Evolutionary conservation across 2,329 filamentous ascomycete genomes (phyloP).

Genomic region (Lachnellula willkommii): DNA sequence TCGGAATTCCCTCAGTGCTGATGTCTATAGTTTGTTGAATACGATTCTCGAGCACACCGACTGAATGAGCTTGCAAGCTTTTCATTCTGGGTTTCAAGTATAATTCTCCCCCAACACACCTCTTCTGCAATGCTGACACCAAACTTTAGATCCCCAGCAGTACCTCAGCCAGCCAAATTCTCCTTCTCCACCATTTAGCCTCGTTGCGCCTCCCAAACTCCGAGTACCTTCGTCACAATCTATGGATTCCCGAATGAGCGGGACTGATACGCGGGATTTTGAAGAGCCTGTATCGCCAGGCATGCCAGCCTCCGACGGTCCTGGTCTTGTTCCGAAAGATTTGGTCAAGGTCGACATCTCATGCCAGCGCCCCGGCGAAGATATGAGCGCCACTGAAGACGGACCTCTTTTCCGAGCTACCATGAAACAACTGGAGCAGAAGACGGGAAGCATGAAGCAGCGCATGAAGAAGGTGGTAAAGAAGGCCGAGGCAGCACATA

Average conservation of each 20-base stretch:
- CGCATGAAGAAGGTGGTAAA: slow-evolving; percentile 97
- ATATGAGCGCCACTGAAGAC: slow-evolving; percentile 80
- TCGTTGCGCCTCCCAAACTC: slow-evolving; percentile 68
- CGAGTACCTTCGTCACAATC: slow-evolving; percentile 84
- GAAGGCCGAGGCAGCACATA: slow-evolving; percentile 82
- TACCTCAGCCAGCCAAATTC: slow-evolving; percentile 55
- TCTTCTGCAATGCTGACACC: slow-evolving; percentile 17
- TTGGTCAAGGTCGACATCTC: slow-evolving; percentile 79
- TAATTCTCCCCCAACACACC: slow-evolving; percentile 27
- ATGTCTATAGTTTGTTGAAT: slow-evolving; percentile 75
- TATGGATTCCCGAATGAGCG: slow-evolving; percentile 74
- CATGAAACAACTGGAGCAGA: slow-evolving; percentile 93
- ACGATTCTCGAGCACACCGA: slow-evolving; percentile 86
- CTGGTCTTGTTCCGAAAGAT: slow-evolving; percentile 19
- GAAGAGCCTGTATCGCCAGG: slow-evolving; percentile 56
- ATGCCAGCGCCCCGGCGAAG: slow-evolving; percentile 78
- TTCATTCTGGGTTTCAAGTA: slow-evolving; percentile 90
- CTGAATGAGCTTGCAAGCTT: slow-evolving; percentile 86
- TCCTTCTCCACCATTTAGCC: slow-evolving; percentile 66
- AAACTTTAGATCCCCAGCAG: slow-evolving; percentile 20
- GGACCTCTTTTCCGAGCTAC: slow-evolving; percentile 94
- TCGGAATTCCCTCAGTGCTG: slow-evolving; percentile 12
- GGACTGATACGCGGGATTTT: slow-evolving; percentile 50
- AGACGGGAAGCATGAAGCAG: slow-evolving; percentile 86
- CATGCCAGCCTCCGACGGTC: slow-evolving; percentile 35